Base-by-base conservation (phyloP, 805 yeast species). In the Suhomyces tanzawaensis region DNA sequence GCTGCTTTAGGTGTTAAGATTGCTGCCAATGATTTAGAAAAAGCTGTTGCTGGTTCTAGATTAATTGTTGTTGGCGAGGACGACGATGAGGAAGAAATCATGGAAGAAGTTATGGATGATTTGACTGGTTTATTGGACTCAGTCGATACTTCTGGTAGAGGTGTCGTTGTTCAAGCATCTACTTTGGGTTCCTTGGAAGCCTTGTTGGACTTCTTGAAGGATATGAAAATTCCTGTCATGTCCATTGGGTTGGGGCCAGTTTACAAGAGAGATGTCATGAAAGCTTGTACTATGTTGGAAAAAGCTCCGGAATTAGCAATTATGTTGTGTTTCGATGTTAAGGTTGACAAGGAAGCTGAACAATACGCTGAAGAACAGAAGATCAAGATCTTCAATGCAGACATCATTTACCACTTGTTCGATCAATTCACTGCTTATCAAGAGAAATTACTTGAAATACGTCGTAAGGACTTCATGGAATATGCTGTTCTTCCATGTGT, bases 21-120 rank as follows among this genome's bases (percentile, higher is more conserved):
- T 61, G 95, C 98, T 39, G 99, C 99, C 28, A 87, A 87, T 60
- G 99, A 93, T 60, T 78, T 93, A 52, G 99, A 93, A 57, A 91
- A 93, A 69, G 99, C 99, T 9, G 96, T 93, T 59, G 97, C 99
- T 32, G 99, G 99, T 70, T 93, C 99, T 17, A 79, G 99, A 61
- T 73, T 93, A 63, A 69, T 93, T 46, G 91, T 91, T 53, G 97
- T 90, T 48, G 96, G 96, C 30, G 95, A 90, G 48, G 96, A 87
- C 42, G 99, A 93, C 51, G 98, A 93, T 52, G 99, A 93, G 70
- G 99, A 93, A 45, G 98, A 91, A 42, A 58, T 93, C 54, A 84
- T 85, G 95, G 98, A 93, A 61, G 97, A 91, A 41, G 97, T 93
- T 41, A 95, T 93, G 99, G 97, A 91, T 56, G 99, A 93, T 64